Evolutionary conservation across 2,329 filamentous ascomycete genomes (phyloP), one percentile per base, ranked within the genome.

Genomic region (Fusarium tupiense): DNA sequence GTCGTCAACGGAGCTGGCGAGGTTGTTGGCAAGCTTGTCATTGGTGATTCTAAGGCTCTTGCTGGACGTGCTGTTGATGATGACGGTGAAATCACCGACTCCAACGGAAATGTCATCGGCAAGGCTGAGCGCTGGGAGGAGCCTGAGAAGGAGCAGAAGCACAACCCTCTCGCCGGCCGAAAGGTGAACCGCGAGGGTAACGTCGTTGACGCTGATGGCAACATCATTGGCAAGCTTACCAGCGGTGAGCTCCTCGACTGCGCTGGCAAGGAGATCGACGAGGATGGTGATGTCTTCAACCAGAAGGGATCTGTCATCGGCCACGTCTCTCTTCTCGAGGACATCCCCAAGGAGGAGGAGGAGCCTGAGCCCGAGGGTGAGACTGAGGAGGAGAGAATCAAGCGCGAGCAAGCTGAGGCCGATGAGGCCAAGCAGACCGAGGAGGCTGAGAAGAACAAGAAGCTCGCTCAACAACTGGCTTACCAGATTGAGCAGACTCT

Each of bases 11-110:
- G 87, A 0, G 85, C 89, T 57, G 93, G 92, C 41, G 90, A 93
- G 71, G 87, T 93, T 31, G 93, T 96, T 54, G 94, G 94, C 29
- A 87, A 91, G 47, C 87, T 96, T 44, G 85, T 88, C 8, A 89
- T 91, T 53, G 94, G 94, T 6, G 92, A 97, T 62, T 81, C 88
- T 41, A 94, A 94, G 87, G 85, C 87, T 59, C 88, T 97, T 2
- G 89, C 91, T 43, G 94, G 94, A 22, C 92, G 93, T 53, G 78
- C 86, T 14, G 94, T 96, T 24, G 94, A 96, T 65, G 91, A 94
- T 71, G 94, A 97, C 72, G 94, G 94, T 43, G 94, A 96, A 65
- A 91, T 97, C 38, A 86, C 93, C 64, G 94, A 96, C 85, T 91
- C 91, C 81, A 95, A 94, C 79, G 89, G 89, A 38, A 91, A 91